A percentile compares a stretch with the other conserved stretches of the same genome.
Conservation (phyloP, 345 rosid genomes). For the Citrus medica region DNA sequence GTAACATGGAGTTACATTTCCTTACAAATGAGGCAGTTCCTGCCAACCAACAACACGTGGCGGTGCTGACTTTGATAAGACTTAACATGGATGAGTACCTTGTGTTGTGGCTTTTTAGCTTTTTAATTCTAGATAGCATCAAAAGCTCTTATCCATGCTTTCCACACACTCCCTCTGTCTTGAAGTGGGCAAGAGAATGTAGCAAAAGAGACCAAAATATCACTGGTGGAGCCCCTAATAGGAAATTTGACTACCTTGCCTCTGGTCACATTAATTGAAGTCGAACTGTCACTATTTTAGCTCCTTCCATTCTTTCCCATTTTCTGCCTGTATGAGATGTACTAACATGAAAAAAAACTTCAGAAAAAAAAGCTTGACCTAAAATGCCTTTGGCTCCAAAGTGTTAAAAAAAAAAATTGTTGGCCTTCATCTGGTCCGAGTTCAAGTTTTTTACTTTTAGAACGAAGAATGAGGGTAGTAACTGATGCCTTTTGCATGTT, state of each 20-base stretch:
- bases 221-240: neutral
- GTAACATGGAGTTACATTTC: too few relatives aligned
- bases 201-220: neutral
- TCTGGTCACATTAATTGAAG: neutral
- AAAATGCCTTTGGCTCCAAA: neutral
- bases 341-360: neutral
- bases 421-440: neutral
- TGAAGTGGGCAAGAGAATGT: neutral
- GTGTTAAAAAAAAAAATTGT: neutral
- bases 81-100: too few relatives aligned
- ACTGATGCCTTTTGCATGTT: conserved; percentile 11
- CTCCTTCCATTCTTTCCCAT: neutral
- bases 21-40: too few relatives aligned
- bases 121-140: too few relatives aligned
- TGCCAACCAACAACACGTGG: too few relatives aligned
- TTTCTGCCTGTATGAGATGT: neutral
- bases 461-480: neutral
- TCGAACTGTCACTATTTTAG: neutral
- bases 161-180: neutral
- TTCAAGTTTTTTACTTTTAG: neutral
- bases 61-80: too few relatives aligned
- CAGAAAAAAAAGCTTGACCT: neutral
- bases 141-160: neutral
- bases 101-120: too few relatives aligned
- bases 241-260: neutral